These are phyloP conservation scores for Talaromyces islandicus DNA, from an alignment of 2,329 filamentous ascomycete species.

Conservation along the genomic window DNA sequence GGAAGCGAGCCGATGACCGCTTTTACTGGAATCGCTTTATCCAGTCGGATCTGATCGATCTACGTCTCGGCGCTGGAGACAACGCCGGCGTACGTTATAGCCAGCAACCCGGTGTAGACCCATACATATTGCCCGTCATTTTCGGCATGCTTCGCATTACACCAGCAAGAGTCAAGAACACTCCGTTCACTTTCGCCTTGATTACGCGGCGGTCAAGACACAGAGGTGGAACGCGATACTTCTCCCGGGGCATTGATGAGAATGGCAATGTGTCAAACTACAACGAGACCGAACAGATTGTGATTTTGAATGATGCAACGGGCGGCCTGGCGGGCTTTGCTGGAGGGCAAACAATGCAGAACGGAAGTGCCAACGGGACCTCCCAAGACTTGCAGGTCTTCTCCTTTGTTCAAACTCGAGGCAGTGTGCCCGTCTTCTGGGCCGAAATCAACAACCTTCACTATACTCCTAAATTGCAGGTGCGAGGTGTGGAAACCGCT, in stretches of 20 bases:
- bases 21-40: conserved; percentile 99
- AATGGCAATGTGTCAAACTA: conserved; percentile 95
- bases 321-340: conserved; percentile 74
- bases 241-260: conserved; percentile 89
- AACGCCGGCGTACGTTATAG: conserved; percentile 40
- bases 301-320: conserved; percentile 78
- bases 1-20: conserved; percentile 89
- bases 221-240: conserved; percentile 86
- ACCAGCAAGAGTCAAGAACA: conserved; percentile 78
- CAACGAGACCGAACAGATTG: conserved; percentile 94
- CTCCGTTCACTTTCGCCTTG: conserved; percentile 74
- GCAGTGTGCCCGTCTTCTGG: conserved; percentile 95
- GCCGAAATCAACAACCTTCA: conserved; percentile 88
- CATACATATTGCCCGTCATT: conserved; percentile 91
- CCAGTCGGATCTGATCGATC: conserved; percentile 85
- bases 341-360: conserved; percentile 68
- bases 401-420: conserved; percentile 92
- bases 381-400: conserved; percentile 79
- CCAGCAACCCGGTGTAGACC: conserved; percentile 71
- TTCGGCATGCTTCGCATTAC: conserved; percentile 94
- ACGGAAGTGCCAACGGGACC: conserved; percentile 58
- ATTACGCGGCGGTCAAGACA: conserved; percentile 86
- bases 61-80: conserved; percentile 56
- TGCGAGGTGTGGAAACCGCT: conserved; percentile 77
- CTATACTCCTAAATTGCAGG: conserved; percentile 85